Evolutionary conservation across 192 early-diverging fungal species (phyloP), one percentile per base, ranked within the genome.

Genomic region (Coemansia sp.): DNA sequence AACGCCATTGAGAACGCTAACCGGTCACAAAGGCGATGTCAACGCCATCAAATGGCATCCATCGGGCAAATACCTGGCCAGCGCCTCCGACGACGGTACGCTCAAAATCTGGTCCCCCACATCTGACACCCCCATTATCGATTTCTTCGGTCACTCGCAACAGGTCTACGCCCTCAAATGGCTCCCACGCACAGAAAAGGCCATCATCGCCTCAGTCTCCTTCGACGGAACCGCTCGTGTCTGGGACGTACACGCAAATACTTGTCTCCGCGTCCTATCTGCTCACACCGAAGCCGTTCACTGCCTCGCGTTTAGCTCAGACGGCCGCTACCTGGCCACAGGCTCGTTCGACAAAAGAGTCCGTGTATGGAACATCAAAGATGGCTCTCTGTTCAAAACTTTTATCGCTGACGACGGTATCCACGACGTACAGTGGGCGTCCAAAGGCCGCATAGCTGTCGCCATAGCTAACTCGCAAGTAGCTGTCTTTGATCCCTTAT

Each of bases 101-200:
- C 68, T 77, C 55, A 73, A 75, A 61, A 60, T 83, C 11, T 83
- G 80, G 80, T 70, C 80, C 17, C 54, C 67, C 54, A 7, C 20
- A 3, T 59, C 62, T 36, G 75, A 76, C 38, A 42, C 60, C 6
- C 67, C 72, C 7, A 54, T 72, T 7, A 68, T 74, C 11, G 72
- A 74, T 55, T 74, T 83, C 51, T 22, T 71, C 20, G 80, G 80
- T 58, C 96, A 98, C 67, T 69, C 80, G 51, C 83, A 88, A 57
- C 90, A 93, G 48, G 89, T 98, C 5, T 93, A 91, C 65, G 84
- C 88, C 16, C 73, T 92, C 48, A 85, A 86, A 29, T 98, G 95
- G 95, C 85, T 90, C n/a, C 93, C 94, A n/a, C 66, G 72, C 12
- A 29, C 71, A 1, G 59, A 82, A 30, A 71, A 80, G 48, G 83